phyloP scores from a whole-genome alignment of 495 filamentous ascomycete genomes.

The Barbatosphaeria neglecta region DNA sequence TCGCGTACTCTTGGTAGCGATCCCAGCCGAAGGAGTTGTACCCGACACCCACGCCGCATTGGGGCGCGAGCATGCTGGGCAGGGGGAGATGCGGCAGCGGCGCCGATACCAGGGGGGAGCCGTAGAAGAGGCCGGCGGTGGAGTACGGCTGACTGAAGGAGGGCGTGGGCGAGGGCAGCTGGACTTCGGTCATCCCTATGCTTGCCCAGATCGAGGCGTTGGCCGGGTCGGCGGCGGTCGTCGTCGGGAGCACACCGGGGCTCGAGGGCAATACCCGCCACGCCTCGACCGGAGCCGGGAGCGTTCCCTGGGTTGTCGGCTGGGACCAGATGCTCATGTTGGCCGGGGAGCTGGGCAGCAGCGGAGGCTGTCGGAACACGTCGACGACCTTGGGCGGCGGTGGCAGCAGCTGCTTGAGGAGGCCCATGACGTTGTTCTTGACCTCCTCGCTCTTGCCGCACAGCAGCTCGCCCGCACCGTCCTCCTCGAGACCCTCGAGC shows the following conservation, averaged over 20 bases:
- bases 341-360: constrained; percentile 78
- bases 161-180: constrained; percentile 59
- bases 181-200: constrained; percentile 58
- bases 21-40: constrained; percentile 75
- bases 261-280: constrained; percentile 93
- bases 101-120: constrained; percentile 48
- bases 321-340: constrained; percentile 72
- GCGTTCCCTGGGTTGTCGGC: constrained; percentile 34
- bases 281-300: constrained; percentile 66
- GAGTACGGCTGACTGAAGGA: constrained; percentile 73
- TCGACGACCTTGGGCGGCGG: constrained; percentile 90
- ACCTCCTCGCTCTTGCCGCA: constrained; percentile 89
- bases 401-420: constrained; percentile 83
- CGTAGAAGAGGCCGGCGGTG: constrained; percentile 52
- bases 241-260: constrained; percentile 55
- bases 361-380: constrained; percentile 70
- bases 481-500: constrained; percentile 92
- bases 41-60: constrained; percentile 68
- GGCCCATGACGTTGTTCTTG: constrained; percentile 70
- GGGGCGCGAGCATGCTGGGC: constrained; percentile 77
- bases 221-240: constrained; percentile 49
- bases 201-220: constrained; percentile 69
- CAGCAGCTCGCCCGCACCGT: constrained; percentile 87
- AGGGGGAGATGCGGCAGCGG: constrained; percentile 71
- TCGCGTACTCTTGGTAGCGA: constrained; percentile 49